Evolutionary conservation across 2,329 filamentous ascomycete species (phyloP), one percentile per base, ranked within the genome.

Genomic region (Monosporascus sp.): DNA sequence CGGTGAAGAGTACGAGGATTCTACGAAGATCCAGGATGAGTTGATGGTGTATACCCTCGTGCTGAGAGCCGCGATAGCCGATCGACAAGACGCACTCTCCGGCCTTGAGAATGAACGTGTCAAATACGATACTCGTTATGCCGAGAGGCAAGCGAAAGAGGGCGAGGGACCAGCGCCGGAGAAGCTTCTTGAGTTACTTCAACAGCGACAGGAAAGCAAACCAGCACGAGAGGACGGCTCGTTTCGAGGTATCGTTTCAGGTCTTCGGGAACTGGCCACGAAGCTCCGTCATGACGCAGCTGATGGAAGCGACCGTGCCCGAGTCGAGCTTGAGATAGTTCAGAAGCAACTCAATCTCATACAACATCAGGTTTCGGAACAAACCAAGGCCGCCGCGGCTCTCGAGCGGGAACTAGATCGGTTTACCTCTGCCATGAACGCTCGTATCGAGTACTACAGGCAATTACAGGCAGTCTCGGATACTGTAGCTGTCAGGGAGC

Each of bases 401-500:
- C 67, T 87, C 14, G 85, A 90, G 56, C 82, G 82, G 55, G 92
- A 97, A 67, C 73, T 91, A 6, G 86, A 93, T 47, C 74, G 84
- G 27, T 94, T 96, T 67, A 87, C 84, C 27, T 77, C 79, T 17
- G 84, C 87, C 0, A 92, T 96, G 84, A 97, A 97, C 64, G 79
- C 85, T 38, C 86, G 94, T 16, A 73, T 97, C 1, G 91, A 94
- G 53, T 97, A 91, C 66, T 97, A 97, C 66, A 85, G 87, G 5
- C 91, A 97, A 64, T 78, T 97, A 11, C 94, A 97, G 66, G 82
- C 84, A 26, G 85, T 97, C n/a, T 97, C 92, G 0, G 93, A 97
- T 66, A 90, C 84, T 19, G 90, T 97, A 0, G 81, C 83, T 5
- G 86, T 88, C 1, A 89, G 88, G 52, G 86, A 91, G 53, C 85